Evolutionary conservation across 176 grass and related monocot species (phyloP).

Genomic region (Puccinellia tenuiflora): DNA sequence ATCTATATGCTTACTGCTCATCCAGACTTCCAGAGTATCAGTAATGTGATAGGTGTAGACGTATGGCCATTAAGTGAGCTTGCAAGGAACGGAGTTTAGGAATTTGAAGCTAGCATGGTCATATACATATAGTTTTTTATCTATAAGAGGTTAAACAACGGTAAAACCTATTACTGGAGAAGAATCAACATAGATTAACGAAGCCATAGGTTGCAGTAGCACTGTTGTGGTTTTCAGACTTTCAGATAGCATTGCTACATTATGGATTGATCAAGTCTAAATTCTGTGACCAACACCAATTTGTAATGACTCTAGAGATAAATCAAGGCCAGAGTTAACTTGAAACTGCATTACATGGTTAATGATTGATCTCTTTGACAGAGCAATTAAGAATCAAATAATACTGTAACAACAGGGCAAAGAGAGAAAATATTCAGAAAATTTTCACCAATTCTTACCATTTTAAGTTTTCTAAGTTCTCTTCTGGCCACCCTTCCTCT

Average conservation of each 20-base stretch:
- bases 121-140: not conserved
- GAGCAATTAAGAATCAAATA: not conserved
- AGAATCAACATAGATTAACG: not conserved
- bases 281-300: conserved; percentile 9
- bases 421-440: not conserved
- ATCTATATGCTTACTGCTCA: conserved; percentile 2
- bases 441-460: conserved; percentile 53
- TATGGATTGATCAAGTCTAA: not conserved
- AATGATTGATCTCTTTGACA: not conserved
- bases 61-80: not conserved
- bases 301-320: not conserved
- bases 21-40: conserved; percentile 8
- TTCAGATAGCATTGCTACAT: not conserved
- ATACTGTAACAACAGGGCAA: not conserved
- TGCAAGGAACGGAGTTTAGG: not conserved
- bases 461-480: conserved; percentile 91
- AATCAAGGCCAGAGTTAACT: not conserved
- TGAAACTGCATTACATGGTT: not conserved
- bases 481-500: conserved; percentile 83
- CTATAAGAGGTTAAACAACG: not conserved
- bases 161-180: not conserved
- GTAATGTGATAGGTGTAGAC: conserved; percentile 1
- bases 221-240: not conserved
- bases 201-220: not conserved
- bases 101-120: not conserved